A percentile compares a stretch with the other conserved stretches of the same genome.
Conservation (phyloP, 1,284 basidiomycete genomes). For the Cutaneotrichosporon sp. region DNA sequence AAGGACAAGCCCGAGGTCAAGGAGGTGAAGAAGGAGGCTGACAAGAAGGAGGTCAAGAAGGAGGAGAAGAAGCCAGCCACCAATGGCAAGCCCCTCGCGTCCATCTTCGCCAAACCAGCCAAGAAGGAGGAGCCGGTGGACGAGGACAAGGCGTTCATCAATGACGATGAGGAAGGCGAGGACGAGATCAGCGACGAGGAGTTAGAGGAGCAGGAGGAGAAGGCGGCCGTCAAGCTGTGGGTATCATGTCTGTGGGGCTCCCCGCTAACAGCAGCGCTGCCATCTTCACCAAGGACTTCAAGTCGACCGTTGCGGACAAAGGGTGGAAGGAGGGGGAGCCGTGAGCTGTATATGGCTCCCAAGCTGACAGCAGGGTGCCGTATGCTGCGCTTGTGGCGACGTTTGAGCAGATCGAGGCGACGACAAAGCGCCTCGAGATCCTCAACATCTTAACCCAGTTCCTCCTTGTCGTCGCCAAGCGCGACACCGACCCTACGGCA, state of each 20-base stretch:
- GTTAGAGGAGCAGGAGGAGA: conserved; percentile 62
- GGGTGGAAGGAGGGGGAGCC: conserved; percentile 85
- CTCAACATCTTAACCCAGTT: conserved; percentile 84
- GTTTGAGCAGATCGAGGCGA: conserved; percentile 88
- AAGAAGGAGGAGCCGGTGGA: conserved; percentile 34
- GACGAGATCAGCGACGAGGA: conserved; percentile 51
- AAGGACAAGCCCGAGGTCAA: not conserved
- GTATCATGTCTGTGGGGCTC: conserved; percentile 23
- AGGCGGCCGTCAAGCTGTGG: conserved; percentile 65
- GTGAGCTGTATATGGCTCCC: conserved; percentile 67
- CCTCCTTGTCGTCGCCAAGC: conserved; percentile 82
- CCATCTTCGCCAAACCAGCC: conserved; percentile 50
- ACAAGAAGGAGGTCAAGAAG: conserved; percentile 8
- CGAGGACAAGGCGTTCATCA: conserved; percentile 37
- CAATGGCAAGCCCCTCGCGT: conserved; percentile 50
- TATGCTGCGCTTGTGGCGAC: conserved; percentile 89
- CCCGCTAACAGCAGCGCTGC: conserved; percentile 60
- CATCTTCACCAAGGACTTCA: conserved; percentile 55
- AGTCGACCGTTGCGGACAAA: conserved; percentile 70
- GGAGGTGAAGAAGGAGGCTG: conserved; percentile 10
- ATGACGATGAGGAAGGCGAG: conserved; percentile 55
- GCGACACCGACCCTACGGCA: conserved; percentile 46
- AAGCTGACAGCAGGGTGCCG: conserved; percentile 67
- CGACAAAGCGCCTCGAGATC: conserved; percentile 95
- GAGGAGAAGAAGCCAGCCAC: not conserved